These are phyloP conservation scores for Penicillium corylophilum DNA, from an alignment of 2,329 filamentous ascomycete genomes.

Conservation along the genomic window DNA sequence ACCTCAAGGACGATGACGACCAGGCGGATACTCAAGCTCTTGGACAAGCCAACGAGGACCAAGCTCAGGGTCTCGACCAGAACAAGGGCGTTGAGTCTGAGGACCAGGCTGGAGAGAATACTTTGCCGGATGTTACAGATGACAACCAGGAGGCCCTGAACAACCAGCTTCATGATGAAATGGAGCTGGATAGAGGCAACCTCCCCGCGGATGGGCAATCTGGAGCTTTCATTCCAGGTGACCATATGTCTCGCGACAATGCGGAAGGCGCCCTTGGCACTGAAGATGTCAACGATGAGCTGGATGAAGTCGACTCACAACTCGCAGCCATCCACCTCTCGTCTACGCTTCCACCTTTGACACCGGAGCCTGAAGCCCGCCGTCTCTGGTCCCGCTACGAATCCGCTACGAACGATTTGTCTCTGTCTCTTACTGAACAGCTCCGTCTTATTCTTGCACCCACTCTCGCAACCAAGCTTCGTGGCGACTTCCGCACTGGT, in stretches of 20 bases:
- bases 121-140: slow-evolving; percentile 55
- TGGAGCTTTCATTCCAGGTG: slow-evolving; percentile 56
- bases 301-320: slow-evolving; percentile 52
- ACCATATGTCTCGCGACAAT: slow-evolving; percentile 35
- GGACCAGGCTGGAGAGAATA: slow-evolving; percentile 55
- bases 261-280: slow-evolving; percentile 32
- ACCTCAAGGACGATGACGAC: slow-evolving; percentile 79
- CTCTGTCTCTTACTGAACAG: slow-evolving; percentile 87
- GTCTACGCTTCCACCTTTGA: slow-evolving; percentile 46
- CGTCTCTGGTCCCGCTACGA: slow-evolving; percentile 85
- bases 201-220: slow-evolving; percentile 41
- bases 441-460: slow-evolving; percentile 93
- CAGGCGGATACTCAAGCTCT: slow-evolving; percentile 87
- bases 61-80: slow-evolving; percentile 81
- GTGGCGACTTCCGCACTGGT: slow-evolving; percentile 93
- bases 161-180: slow-evolving; percentile 51
- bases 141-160: slow-evolving; percentile 38
- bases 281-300: slow-evolving; percentile 46
- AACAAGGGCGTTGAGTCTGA: slow-evolving; percentile 78
- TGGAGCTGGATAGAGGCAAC: slow-evolving; percentile 38
- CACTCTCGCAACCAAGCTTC: slow-evolving; percentile 92
- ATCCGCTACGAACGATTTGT: slow-evolving; percentile 77
- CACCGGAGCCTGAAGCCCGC: slow-evolving; percentile 60
- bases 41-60: slow-evolving; percentile 82
- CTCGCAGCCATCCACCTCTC: slow-evolving; percentile 73